These are phyloP conservation scores for Russula emetica DNA, from an alignment of 768 basidiomycete species.

Conservation along the genomic window DNA sequence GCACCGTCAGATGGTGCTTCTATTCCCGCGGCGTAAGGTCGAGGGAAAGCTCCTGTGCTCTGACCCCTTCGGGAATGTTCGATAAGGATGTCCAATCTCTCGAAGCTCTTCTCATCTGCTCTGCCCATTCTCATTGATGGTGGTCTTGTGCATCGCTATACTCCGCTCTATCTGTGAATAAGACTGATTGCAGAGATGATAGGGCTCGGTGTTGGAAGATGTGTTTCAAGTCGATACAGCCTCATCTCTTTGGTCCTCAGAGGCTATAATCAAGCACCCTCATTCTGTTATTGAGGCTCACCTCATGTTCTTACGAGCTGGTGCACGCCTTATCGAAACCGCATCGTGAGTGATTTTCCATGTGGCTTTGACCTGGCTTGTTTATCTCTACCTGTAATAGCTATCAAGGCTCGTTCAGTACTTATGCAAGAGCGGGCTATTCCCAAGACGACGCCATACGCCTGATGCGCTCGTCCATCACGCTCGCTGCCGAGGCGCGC, in stretches of 20 bases:
- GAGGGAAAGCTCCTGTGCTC: neutral
- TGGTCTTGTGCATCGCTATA: conserved; percentile 16
- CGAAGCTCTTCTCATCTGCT: conserved; percentile 4
- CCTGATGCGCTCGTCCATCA: conserved; percentile 52
- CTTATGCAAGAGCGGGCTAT: conserved; percentile 52
- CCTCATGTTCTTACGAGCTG: conserved; percentile 57
- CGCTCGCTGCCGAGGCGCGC: conserved; percentile 48
- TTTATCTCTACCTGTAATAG: conserved; percentile 34
- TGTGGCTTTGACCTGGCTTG: neutral
- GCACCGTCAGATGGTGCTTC: neutral
- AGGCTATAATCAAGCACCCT: conserved; percentile 51
- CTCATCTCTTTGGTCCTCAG: conserved; percentile 68
- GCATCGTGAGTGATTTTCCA: conserved; percentile 49
- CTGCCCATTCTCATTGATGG: conserved; percentile 20
- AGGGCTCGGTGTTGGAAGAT: conserved; percentile 64
- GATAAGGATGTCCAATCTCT: conserved; percentile 8
- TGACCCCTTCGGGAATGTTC: neutral
- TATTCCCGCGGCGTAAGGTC: neutral
- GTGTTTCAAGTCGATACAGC: conserved; percentile 46
- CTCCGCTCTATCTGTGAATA: neutral
- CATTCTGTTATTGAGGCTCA: conserved; percentile 56
- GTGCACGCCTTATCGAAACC: conserved; percentile 62
- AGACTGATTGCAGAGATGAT: neutral
- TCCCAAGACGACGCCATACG: conserved; percentile 39
- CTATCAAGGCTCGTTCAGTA: conserved; percentile 60